Conservation (phyloP, 139 green algal species). For the Chlorella sp. region DNA sequence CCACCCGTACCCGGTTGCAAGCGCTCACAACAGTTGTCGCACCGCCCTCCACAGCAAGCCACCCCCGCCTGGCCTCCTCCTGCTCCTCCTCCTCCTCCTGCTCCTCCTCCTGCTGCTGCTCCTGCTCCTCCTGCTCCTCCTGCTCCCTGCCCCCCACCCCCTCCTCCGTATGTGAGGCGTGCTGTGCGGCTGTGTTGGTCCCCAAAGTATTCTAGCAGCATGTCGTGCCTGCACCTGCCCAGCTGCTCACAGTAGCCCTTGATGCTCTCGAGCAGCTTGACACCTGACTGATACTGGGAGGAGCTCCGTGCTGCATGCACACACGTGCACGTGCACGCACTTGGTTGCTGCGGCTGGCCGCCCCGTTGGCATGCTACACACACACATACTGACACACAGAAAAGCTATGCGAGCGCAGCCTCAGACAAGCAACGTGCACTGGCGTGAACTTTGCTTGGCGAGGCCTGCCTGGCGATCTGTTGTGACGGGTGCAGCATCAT, state of each 20-base stretch:
- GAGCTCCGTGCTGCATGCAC: no score
- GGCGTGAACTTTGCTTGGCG: no score
- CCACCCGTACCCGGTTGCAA: no score
- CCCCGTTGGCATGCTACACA: no score
- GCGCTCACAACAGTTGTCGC: neutral
- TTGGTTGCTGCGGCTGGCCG: no score
- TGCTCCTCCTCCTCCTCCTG: neutral
- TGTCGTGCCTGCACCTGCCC: neutral
- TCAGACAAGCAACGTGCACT: no score
- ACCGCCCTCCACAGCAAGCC: neutral
- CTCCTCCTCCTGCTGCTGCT: neutral
- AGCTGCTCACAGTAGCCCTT: neutral
- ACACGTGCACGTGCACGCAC: no score
- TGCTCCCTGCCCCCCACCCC: neutral
- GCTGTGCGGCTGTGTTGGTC: neutral
- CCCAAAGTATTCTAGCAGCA: neutral
- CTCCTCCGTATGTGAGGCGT: neutral
- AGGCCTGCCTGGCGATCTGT: no score
- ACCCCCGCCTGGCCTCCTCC: neutral
- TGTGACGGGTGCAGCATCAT: no score
- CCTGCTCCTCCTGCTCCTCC: neutral
- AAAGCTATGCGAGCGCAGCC: no score
- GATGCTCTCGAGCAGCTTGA: neutral
- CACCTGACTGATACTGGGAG: conserved; percentile 2
- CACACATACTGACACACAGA: no score